These are phyloP conservation scores for Magnaporthales sp. DNA, from an alignment of 2,329 filamentous ascomycete genomes.

Conservation along the genomic window DNA sequence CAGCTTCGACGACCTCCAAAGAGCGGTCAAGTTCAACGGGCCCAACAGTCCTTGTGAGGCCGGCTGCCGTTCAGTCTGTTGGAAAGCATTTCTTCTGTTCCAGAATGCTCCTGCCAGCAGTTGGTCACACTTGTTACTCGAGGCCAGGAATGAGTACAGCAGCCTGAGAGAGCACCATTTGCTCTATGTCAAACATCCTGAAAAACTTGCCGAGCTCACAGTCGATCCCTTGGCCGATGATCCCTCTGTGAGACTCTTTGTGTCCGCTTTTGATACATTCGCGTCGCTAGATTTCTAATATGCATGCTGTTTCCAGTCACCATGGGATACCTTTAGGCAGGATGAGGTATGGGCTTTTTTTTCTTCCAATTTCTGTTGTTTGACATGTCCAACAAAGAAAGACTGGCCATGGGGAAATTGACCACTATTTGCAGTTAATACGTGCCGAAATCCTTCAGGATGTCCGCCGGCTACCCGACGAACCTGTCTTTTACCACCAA, in stretches of 20 bases:
- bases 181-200: conserved; percentile 74
- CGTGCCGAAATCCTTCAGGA: conserved; percentile 89
- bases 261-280: neutral
- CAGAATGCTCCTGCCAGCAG: conserved; percentile 52
- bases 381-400: neutral
- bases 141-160: conserved; percentile 66
- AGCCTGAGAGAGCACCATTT: conserved; percentile 67
- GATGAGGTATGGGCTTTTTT: neutral
- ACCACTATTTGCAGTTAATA: conserved; percentile 31
- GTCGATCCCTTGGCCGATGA: conserved; percentile 85
- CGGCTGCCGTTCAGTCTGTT: conserved; percentile 79
- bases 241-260: conserved; percentile 33
- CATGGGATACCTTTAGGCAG: conserved; percentile 2
- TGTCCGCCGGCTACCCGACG: conserved; percentile 87
- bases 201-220: conserved; percentile 61
- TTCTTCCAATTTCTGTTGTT: no score
- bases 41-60: conserved; percentile 54
- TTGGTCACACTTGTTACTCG: conserved; percentile 60
- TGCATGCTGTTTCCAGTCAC: conserved; percentile 7
- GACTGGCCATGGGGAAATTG: conserved; percentile 66
- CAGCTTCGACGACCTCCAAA: conserved; percentile 52
- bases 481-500: conserved; percentile 72
- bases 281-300: conserved; percentile 1
- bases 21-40: conserved; percentile 53
- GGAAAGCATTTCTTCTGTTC: conserved; percentile 86